Base-by-base conservation (phyloP, 1,284 basidiomycete genomes). In the Bondarzewia mesenterica region DNA sequence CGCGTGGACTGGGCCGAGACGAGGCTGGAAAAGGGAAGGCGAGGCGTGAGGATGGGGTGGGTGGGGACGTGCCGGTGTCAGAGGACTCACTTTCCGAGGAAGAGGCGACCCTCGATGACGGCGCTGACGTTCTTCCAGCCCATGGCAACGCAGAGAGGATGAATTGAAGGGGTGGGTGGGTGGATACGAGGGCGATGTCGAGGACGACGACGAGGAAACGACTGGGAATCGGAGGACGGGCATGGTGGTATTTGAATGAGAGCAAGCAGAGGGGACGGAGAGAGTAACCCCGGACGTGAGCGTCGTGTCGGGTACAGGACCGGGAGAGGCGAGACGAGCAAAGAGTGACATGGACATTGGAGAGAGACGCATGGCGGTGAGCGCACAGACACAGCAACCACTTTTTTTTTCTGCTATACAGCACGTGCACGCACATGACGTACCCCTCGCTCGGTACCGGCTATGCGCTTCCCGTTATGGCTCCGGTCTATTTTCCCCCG, bases 91-190 rank as follows among this genome's bases (percentile, higher is more conserved):
- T 86, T 88, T 68, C 85, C 85, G 61, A 89, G 67, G 68, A 74
- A 87, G 64, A 88, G 74, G 62, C 70, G 77, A 58, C 74, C 74
- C 46, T 80, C 75, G 62, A 88, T 80, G 65, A 89, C 70, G 42
- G 79, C 66, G 63, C 83, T 77, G 65, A 88, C 75, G 68, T 85
- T 86, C 63, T 73, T 85, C 82, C 85, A 86, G 62, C 65, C 70
- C 71, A 75, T 76, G n/a, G n/a, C n/a, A n/a, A n/a, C n/a, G n/a
- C n/a, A n/a, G n/a, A n/a, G n/a, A n/a, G n/a, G n/a, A n/a, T n/a
- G n/a, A n/a, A 63, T 50, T 55, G 51, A 45, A 7, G n/a, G 40
- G 22, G 3, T 42, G 42, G 29, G 23, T 2, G 39, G 7, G 21
- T 39, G 10, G 40, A 36, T 22, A 14, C n/a, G 35, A 8, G n/a